Percentiles rank a stretch among this genome's conserved stretches.
phyloP scores from a whole-genome alignment of 306 rosid species.

The Rosa persica region DNA sequence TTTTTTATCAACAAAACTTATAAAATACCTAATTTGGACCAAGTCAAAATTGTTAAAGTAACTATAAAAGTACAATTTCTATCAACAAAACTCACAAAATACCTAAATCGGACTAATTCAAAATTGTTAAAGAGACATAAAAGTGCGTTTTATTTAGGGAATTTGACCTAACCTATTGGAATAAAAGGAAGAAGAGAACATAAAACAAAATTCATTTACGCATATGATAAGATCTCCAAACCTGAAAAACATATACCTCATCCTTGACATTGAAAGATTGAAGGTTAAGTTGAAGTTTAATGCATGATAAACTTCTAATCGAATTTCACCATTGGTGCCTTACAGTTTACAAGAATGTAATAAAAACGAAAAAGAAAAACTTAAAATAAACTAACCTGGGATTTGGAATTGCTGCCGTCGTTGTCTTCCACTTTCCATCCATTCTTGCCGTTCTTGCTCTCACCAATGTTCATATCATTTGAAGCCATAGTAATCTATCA shows the following conservation, averaged over 20 bases:
- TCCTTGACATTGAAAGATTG: neutral
- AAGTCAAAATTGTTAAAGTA: neutral
- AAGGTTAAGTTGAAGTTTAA: no score
- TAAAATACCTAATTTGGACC: neutral
- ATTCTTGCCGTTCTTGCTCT: slow-evolving; percentile 39
- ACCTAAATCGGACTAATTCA: no score
- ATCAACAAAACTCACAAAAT: no score
- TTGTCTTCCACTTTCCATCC: slow-evolving; percentile 65
- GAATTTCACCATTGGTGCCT: no score
- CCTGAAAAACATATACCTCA: neutral
- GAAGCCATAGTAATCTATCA: slow-evolving; percentile 29
- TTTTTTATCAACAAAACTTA: neutral
- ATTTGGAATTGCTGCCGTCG: slow-evolving; percentile 75
- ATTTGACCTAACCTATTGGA: neutral
- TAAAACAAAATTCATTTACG: neutral
- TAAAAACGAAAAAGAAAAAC: neutral
- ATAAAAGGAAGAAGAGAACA: no score
- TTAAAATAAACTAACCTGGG: slow-evolving; percentile 22
- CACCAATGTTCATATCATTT: slow-evolving; percentile 53
- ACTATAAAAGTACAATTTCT: neutral
- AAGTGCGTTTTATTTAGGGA: neutral
- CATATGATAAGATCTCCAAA: neutral
- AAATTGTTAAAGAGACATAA: neutral
- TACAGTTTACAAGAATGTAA: neutral
- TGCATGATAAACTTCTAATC: no score